phyloP scores from a whole-genome alignment of 768 basidiomycete genomes.

The Agrocybe praecox region DNA sequence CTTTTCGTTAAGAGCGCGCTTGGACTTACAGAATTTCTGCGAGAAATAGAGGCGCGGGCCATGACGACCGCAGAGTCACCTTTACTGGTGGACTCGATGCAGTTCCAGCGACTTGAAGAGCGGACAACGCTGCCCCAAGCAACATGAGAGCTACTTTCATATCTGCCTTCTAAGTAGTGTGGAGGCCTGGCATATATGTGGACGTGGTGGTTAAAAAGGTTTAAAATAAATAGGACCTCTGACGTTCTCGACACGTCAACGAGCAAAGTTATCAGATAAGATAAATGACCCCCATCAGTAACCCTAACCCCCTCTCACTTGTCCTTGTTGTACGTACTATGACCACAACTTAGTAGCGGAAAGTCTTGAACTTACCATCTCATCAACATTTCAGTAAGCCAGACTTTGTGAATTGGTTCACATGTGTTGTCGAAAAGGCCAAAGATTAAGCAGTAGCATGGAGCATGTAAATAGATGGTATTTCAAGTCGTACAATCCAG shows the following conservation, averaged over 20 bases:
- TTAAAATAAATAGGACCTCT: neutral
- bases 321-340: too few relatives aligned
- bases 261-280: conserved; percentile 18
- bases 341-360: too few relatives aligned
- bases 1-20: neutral
- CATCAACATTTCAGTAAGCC: too few relatives aligned
- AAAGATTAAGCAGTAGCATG: too few relatives aligned
- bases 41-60: conserved; percentile 63
- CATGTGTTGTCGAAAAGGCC: too few relatives aligned
- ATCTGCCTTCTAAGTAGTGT: conserved; percentile 12
- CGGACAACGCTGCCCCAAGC: conserved; percentile 22
- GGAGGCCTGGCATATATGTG: neutral
- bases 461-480: too few relatives aligned
- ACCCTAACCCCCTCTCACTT: too few relatives aligned
- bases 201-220: conserved; percentile 11
- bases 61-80: conserved; percentile 62
- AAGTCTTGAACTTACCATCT: too few relatives aligned
- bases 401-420: too few relatives aligned
- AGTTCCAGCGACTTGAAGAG: conserved; percentile 13
- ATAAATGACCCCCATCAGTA: neutral
- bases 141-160: conserved; percentile 28
- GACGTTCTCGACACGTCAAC: conserved; percentile 20
- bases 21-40: conserved; percentile 65
- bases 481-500: too few relatives aligned
- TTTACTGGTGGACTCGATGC: conserved; percentile 51